Base-by-base conservation (phyloP, 1,139 yeast genomes). In the Diutina neorugosa region DNA sequence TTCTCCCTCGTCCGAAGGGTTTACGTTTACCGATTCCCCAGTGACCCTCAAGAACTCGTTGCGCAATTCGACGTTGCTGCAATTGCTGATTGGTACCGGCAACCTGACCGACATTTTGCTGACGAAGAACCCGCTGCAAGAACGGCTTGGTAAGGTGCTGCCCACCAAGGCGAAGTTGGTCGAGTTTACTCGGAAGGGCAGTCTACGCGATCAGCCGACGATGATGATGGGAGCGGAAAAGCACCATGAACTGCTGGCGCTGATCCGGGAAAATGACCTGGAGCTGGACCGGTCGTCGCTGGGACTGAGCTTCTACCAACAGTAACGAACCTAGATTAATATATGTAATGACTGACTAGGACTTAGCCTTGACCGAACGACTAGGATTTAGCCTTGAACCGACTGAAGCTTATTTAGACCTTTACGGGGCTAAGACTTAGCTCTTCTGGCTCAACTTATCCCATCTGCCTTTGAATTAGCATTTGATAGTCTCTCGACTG, bases 121-220 rank as follows among this genome's bases (percentile, higher is more conserved):
- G 40, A n/a, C 27, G n/a, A 25, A 25, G 23, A 44, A 20, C 34
- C 27, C 34, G 19, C 27, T 27, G 21, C 50, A 46, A 16, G 50
- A 46, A 14, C 21, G 25, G 21, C 25, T 46, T n/a, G 18, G 37
- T 11, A 25, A 27, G 40, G 25, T 34, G 16, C 34, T 23, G 40
- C 50, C 50, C 5, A 11, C 27, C n/a, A 46, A 66, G 51, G 81
- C 81, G 12, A 76, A 78, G 60, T 65, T 79, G 56, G 81, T 79
- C 52, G 78, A 78, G 54, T 78, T 79, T 58, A 76, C 81, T 8
- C 66, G 80, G 60, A 73, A 73, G 58, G 77, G 76, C 34, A 70
- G 78, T 61, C 66, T 69, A 59, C 27, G 40, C 19, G 50, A 46
- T 9, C 40, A 46, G 16, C 50, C 27, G 40, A 23, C 31, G 25